A percentile compares a stretch with the other conserved stretches of the same genome.
phyloP scores from a whole-genome alignment of 495 filamentous ascomycete species.

The Neurospora sp. region DNA sequence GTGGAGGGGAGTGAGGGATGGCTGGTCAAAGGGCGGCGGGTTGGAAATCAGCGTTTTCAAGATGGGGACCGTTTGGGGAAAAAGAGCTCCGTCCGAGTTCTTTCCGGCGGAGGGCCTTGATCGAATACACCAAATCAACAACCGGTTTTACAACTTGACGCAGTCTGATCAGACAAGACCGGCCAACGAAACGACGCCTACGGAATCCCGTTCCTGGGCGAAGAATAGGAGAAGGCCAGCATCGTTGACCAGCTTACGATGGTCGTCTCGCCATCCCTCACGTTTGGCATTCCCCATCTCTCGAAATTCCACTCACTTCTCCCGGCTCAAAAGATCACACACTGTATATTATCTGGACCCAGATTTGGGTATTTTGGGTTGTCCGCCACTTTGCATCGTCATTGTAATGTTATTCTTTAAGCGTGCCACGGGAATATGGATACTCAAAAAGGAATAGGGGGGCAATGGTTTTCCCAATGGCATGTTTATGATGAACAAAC shows the following conservation, averaged over 20 bases:
- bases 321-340: neutral
- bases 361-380: neutral
- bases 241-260: neutral
- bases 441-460: neutral
- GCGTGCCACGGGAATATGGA: neutral
- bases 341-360: neutral
- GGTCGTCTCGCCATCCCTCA: neutral
- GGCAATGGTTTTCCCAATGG: neutral
- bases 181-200: neutral
- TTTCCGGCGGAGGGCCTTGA: neutral
- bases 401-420: neutral
- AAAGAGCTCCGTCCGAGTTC: neutral
- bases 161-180: neutral
- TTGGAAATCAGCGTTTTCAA: neutral
- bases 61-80: neutral
- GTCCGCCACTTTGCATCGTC: neutral
- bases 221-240: neutral
- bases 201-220: neutral
- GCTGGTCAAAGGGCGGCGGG: neutral
- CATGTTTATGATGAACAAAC: neutral
- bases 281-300: neutral
- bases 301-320: neutral
- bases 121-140: neutral
- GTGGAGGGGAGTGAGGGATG: neutral
- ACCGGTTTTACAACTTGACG: neutral